Base-by-base conservation (phyloP, 192 early-diverging fungal species). In the Oehlia diaphana region DNA sequence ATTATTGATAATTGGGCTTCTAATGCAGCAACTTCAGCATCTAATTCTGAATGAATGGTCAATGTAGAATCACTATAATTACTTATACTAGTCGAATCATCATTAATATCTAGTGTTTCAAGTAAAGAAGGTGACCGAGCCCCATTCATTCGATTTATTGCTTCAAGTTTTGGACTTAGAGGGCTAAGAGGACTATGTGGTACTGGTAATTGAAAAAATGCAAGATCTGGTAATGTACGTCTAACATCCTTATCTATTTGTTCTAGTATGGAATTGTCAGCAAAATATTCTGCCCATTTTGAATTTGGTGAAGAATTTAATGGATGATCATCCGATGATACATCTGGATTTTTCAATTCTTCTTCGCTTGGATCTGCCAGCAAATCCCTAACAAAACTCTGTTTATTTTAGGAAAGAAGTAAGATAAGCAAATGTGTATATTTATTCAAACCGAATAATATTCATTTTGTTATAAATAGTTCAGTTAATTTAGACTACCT, bases 201-300 rank as follows among this genome's bases (percentile, higher is more conserved):
- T 37, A 94, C 88, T 21, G 88, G 90, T 5, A 84, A 85, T 76
- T 91, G 92, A 74, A 95, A 94, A 83, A 95, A 94, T 1, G 90
- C 89, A 73, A 94, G 84, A 72, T 94, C 92, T 6, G 94, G 92
- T 31, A 94, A 83, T 9, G 94, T 94, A 21, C 93, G 83, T 62
- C 92, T 71, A 4, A 93, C 90, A 80, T 95, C 93, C 76, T 92
- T 93, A 83, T 93, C 91, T 33, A 94, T 93, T 80, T 94, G 92
- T 44, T 94, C 91, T 16, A 93, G 72, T 8, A 87, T 86, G 13
- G 70, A 79, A 62, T 89, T 88, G 63, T 93, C 91, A 71, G 89
- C 81, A 53, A 92, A 90, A 80, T 90, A 91, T 50, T 81, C 79
- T 0, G 87, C 84, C 92, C 92, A 92, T 66, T 92, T 91, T 16